Conservation (phyloP, 306 rosid genomes). For the Phaseolus lunatus region DNA sequence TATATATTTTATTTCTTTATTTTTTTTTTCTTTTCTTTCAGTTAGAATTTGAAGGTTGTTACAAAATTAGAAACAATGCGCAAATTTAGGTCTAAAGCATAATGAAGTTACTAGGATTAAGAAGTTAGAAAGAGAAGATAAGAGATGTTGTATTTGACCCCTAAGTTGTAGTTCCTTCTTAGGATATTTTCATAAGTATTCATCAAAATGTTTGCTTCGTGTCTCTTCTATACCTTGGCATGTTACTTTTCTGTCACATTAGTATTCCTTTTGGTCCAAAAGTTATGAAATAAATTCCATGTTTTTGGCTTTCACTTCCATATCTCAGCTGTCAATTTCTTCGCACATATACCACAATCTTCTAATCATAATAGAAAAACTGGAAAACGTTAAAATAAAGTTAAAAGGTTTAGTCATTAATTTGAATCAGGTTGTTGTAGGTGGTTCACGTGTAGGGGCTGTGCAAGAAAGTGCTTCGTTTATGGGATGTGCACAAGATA, state of each 20-base stretch:
- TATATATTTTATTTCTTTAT: too few relatives aligned
- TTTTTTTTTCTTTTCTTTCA: too few relatives aligned
- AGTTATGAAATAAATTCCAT: background rate
- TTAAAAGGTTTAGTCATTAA: background rate
- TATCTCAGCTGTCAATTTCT: slow-evolving; percentile 19
- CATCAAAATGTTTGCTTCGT: background rate
- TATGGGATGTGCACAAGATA: slow-evolving; percentile 38
- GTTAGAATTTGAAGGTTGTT: too few relatives aligned
- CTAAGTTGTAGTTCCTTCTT: background rate
- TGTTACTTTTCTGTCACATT: slow-evolving; percentile 40
- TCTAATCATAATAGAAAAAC: slow-evolving; percentile 4
- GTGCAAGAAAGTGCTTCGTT: slow-evolving; percentile 45
- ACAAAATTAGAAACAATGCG: too few relatives aligned
- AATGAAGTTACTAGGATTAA: background rate
- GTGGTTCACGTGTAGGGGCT: slow-evolving; percentile 56
- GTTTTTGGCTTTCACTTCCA: slow-evolving; percentile 31
- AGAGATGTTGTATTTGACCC: background rate
- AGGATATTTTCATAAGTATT: background rate
- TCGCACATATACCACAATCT: slow-evolving; percentile 5
- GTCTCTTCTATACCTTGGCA: slow-evolving; percentile 9
- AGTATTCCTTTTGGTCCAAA: slow-evolving; percentile 23
- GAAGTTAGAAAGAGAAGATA: background rate
- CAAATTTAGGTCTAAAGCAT: background rate
- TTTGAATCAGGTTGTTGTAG: slow-evolving; percentile 34
- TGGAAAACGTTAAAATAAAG: background rate